A percentile compares a stretch with the other conserved stretches of the same genome.
Evolutionary conservation across 768 basidiomycete genomes (phyloP).

Genomic region (Psilocybe sp.): DNA sequence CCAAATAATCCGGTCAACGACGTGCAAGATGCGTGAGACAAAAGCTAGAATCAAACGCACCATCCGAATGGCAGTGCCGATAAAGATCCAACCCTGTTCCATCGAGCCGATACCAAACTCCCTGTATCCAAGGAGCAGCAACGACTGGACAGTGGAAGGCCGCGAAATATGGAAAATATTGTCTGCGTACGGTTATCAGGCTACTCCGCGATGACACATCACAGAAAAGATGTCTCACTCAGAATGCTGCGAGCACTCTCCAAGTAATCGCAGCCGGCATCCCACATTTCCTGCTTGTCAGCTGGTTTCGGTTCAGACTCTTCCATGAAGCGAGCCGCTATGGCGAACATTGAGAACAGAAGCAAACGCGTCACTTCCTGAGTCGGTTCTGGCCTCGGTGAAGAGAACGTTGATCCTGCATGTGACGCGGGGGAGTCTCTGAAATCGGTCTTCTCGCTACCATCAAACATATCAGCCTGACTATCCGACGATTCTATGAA

Average conservation of each 20-base stretch:
- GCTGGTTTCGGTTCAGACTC: constrained; percentile 42
- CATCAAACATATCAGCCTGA: background rate
- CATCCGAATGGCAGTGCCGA: constrained; percentile 47
- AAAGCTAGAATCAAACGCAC: constrained; percentile 9
- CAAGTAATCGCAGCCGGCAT: constrained; percentile 64
- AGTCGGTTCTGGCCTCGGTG: constrained; percentile 49
- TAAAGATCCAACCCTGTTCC: constrained; percentile 86
- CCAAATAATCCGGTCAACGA: constrained; percentile 5
- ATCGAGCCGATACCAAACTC: constrained; percentile 83
- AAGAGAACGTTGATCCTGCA: constrained; percentile 24
- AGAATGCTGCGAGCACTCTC: constrained; percentile 60
- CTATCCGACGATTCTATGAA: background rate
- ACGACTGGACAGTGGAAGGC: constrained; percentile 75
- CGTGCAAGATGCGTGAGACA: constrained; percentile 1
- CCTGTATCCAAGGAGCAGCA: constrained; percentile 76
- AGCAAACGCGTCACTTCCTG: constrained; percentile 68
- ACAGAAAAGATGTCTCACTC: constrained; percentile 36
- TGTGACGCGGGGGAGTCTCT: constrained; percentile 26
- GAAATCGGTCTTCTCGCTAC: constrained; percentile 20
- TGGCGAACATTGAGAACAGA: constrained; percentile 77
- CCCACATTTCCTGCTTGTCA: constrained; percentile 57
- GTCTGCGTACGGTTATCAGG: constrained; percentile 32
- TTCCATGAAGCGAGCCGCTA: constrained; percentile 70
- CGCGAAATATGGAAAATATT: constrained; percentile 65
- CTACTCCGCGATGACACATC: background rate